Evolutionary conservation across 2,329 filamentous ascomycete genomes (phyloP).

Genomic region (Xylariomycetidae sp.): DNA sequence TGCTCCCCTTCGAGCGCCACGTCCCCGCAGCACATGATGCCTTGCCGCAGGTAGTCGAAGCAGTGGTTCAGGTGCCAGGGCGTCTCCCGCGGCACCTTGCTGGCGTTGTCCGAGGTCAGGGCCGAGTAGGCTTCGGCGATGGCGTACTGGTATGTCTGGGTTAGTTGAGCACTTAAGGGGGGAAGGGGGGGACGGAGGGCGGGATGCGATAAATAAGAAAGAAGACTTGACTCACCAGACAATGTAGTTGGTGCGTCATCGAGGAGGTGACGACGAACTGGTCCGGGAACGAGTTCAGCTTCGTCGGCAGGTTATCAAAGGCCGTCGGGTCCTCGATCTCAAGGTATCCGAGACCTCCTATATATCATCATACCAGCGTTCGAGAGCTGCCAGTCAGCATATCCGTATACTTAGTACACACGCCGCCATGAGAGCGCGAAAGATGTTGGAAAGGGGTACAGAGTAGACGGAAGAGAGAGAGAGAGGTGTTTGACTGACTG

Average conservation of each 20-base stretch:
- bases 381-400: constrained; percentile 1
- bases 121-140: constrained; percentile 34
- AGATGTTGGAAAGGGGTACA: background rate
- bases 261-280: constrained; percentile 37
- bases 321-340: constrained; percentile 27
- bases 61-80: constrained; percentile 35
- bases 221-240: constrained; percentile 33
- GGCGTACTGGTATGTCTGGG: constrained; percentile 19
- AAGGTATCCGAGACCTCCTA: constrained; percentile 36
- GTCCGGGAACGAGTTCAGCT: constrained; percentile 25
- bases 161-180: constrained; percentile 1
- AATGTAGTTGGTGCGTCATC: constrained; percentile 41
- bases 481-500: constrained; percentile 26
- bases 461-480: background rate
- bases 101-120: constrained; percentile 23
- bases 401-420: too few species aligned
- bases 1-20: constrained; percentile 31
- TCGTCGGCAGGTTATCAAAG: constrained; percentile 33
- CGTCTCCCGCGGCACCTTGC: constrained; percentile 24
- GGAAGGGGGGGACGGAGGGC: too few species aligned
- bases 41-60: constrained; percentile 19
- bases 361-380: background rate
- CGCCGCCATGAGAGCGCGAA: too few species aligned
- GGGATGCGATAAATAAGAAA: too few species aligned
- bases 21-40: constrained; percentile 26